phyloP scores from a whole-genome alignment of 805 yeast genomes.

The Clavispora asparagi region DNA sequence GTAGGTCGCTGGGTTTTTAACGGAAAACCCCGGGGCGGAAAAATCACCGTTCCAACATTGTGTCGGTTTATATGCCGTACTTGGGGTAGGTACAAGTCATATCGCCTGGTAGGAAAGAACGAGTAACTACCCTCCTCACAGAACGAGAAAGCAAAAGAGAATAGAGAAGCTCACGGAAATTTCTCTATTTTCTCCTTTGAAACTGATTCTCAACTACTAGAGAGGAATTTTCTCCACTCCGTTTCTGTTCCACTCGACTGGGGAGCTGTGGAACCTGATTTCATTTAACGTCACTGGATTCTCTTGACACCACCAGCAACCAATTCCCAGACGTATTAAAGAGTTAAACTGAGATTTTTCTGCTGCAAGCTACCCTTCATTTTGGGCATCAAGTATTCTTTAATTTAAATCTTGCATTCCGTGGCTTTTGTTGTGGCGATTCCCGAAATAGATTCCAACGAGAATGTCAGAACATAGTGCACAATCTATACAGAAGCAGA shows the following conservation, averaged over 20 bases:
- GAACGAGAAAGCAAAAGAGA: not conserved
- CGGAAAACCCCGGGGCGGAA: not conserved
- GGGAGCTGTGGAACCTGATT: not conserved
- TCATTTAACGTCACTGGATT: not conserved
- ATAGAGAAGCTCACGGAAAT: not conserved
- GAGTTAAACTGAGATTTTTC: no score
- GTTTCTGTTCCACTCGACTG: not conserved
- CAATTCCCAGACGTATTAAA: not conserved
- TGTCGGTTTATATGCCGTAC: not conserved
- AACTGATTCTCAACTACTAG: not conserved
- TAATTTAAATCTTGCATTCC: not conserved
- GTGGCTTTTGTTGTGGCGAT: not conserved
- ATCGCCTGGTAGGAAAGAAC: not conserved
- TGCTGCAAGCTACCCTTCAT: no score
- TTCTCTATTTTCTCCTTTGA: not conserved
- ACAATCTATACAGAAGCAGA: slow-evolving; percentile 9
- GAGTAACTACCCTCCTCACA: not conserved
- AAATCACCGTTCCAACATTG: not conserved
- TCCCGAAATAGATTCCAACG: not conserved
- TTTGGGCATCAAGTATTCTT: not conserved
- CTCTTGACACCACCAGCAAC: not conserved
- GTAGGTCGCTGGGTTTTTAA: no score
- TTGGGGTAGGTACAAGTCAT: not conserved
- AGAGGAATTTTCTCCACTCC: not conserved
- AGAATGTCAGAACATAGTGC: not conserved